phyloP scores from a whole-genome alignment of 305 asterid genomes.

The Fraxinus latifolia region DNA sequence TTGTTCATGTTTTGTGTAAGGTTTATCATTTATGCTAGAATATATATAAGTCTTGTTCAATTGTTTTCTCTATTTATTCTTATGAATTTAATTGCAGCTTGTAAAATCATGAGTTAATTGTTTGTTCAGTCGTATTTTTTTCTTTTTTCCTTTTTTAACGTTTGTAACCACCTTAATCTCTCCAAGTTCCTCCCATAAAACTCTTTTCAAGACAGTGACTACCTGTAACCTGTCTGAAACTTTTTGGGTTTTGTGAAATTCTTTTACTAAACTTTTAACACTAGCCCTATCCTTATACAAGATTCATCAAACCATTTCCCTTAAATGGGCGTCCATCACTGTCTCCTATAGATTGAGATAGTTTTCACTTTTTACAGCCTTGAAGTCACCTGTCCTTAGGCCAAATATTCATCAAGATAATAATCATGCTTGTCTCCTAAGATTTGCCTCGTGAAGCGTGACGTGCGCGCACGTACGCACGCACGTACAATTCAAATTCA shows the following conservation, averaged over 20 bases:
- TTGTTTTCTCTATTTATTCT: slow-evolving; percentile 4
- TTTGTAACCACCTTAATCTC: slow-evolving; percentile 9
- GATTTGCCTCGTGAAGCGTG: slow-evolving; percentile 2
- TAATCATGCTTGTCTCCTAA: slow-evolving; percentile 26
- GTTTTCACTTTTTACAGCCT: slow-evolving; percentile 46
- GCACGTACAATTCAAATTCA: slow-evolving; percentile 12
- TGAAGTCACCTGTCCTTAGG: slow-evolving; percentile 35
- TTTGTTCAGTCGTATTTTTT: background rate
- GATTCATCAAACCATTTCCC: slow-evolving; percentile 35
- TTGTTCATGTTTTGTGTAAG: slow-evolving; percentile 7
- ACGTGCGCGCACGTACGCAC: background rate
- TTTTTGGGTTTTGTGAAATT: slow-evolving; percentile 24
- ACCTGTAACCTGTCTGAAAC: slow-evolving; percentile 23
- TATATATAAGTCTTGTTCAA: background rate
- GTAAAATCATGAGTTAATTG: slow-evolving; percentile 18
- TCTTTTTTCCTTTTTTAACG: background rate
- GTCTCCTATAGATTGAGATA: slow-evolving; percentile 38
- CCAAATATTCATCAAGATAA: slow-evolving; percentile 16
- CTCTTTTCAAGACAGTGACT: slow-evolving; percentile 31
- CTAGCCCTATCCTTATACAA: slow-evolving; percentile 4
- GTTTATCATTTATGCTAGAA: slow-evolving; percentile 15
- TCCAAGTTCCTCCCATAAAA: slow-evolving; percentile 2
- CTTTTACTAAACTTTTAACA: slow-evolving; percentile 16
- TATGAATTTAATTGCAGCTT: slow-evolving; percentile 20
- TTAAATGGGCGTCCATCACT: slow-evolving; percentile 37